A percentile compares a stretch with the other conserved stretches of the same genome.
Conservation (phyloP, 495 filamentous ascomycete species). For the Penicillium argentinense region DNA sequence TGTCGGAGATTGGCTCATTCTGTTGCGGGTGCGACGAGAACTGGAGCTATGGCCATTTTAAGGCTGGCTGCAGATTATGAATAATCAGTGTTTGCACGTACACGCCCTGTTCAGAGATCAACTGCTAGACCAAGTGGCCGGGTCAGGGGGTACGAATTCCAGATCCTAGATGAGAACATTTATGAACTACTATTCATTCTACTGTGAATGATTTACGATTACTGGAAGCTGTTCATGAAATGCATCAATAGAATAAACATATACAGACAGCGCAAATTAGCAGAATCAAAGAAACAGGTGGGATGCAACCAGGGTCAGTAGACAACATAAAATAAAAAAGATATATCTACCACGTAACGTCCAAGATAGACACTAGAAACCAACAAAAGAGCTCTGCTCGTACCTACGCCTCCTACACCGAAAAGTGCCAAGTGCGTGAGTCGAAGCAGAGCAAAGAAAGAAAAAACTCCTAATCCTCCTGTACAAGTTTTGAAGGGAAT, state of each 20-base stretch:
- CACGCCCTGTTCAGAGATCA: no score
- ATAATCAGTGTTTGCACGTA: no score
- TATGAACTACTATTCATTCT: no score
- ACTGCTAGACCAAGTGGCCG: no score
- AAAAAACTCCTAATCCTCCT: conserved; percentile 31
- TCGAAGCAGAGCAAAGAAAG: conserved; percentile 4
- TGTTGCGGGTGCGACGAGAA: no score
- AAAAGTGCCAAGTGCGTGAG: neutral
- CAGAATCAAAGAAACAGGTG: conserved; percentile 28
- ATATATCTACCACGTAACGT: conserved; percentile 39
- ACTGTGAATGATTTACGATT: no score
- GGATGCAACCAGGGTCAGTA: conserved; percentile 35
- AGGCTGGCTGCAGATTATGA: no score
- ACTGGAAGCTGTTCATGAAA: conserved; percentile 17
- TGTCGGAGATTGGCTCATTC: no score
- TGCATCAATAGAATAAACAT: conserved; percentile 30
- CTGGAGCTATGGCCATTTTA: no score
- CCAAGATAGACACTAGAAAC: conserved; percentile 31
- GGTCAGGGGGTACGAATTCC: no score
- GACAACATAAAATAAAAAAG: conserved; percentile 37
- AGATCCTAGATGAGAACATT: no score
- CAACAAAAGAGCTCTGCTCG: conserved; percentile 8
- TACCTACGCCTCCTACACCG: neutral
- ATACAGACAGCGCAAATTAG: conserved; percentile 25
- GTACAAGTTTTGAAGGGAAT: conserved; percentile 33